Evolutionary conservation across 1,139 yeast genomes (phyloP).

Genomic region (Kodamaea fungicola): DNA sequence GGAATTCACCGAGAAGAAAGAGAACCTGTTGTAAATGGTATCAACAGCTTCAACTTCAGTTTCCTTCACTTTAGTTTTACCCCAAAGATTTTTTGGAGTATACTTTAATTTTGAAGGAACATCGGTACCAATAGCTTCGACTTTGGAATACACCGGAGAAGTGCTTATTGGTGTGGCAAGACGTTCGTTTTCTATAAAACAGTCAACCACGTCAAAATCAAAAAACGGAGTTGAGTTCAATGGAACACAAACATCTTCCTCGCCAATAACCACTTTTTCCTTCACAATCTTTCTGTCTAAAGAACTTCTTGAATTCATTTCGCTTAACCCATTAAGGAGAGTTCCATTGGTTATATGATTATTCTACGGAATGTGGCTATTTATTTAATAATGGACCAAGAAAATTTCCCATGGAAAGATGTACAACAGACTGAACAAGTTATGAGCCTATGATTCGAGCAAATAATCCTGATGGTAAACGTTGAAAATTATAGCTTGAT

Average conservation of each 20-base stretch:
- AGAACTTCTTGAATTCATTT: too few species aligned
- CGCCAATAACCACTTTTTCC: conserved; percentile 20
- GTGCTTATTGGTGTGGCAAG: conserved; percentile 25
- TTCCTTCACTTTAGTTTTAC: conserved; percentile 13
- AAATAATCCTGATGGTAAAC: too few species aligned
- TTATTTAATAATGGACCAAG: too few species aligned
- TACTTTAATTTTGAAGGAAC: conserved; percentile 55
- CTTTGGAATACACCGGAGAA: conserved; percentile 11
- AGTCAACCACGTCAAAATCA: conserved; percentile 76
- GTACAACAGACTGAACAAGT: too few species aligned
- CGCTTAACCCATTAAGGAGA: too few species aligned
- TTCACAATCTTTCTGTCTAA: too few species aligned
- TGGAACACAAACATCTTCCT: conserved; percentile 97
- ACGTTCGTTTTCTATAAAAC: conserved; percentile 56
- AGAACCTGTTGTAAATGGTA: conserved; percentile 56
- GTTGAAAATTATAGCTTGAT: too few species aligned
- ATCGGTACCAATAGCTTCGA: conserved; percentile 6
- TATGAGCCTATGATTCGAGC: too few species aligned
- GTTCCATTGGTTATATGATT: too few species aligned
- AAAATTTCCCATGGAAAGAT: too few species aligned
- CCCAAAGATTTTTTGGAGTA: conserved; percentile 45
- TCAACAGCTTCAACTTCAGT: neutral
- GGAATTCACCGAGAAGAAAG: conserved; percentile 74
- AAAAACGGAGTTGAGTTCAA: conserved; percentile 38
- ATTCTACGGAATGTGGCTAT: too few species aligned